Base-by-base conservation (phyloP, 179 eudicot species). In the Pouteria campechiana region DNA sequence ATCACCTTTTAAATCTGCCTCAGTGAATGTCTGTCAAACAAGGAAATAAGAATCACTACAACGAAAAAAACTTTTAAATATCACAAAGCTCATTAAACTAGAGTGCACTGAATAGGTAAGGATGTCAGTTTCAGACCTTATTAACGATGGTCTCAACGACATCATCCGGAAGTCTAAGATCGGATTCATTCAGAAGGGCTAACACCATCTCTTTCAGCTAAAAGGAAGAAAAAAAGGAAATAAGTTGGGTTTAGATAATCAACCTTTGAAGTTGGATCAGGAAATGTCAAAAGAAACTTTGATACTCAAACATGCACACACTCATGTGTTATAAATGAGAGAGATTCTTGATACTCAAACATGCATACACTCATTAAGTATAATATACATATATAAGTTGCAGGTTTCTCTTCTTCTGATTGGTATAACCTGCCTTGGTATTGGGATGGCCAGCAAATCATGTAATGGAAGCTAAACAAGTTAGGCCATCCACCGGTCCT, bases 161-260 rank as follows among this genome's bases (percentile, higher is more conserved):
- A 32, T 85, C 95, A 19, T 89, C 83, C 7, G 93, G 68, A 43
- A 89, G 95, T 17, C 48, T 24, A 21, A 89, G 59, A 18, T 89
- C 95, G 10, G 97, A 89, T 65, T 89, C 97, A 32, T 70, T 73
- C 60, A 89, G 37, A 32, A 89, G 64, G 1, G 97, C 95, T 57
- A 76, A 9, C 36, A 89, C 97, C 97, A 89, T 89, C 61, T 78
- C 95, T 56, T 74, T 74, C 50, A 89, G 58, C 97, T 89, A 76
- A 31, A 29, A 44, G 19, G 15, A 16, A 44, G 10, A 47, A 41
- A 8, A 6, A 22, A 13, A 17, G 7, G 2, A 18, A 7, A 1
- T 2, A 6, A 19, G 9, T 1, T 6, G 4, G 9, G 25, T 11
- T 33, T 3, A 16, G 13, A 6, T 15, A 41, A 17, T n/a, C n/a